phyloP scores from a whole-genome alignment of 1,284 basidiomycete genomes.

The Hypsizygus ulmarius region DNA sequence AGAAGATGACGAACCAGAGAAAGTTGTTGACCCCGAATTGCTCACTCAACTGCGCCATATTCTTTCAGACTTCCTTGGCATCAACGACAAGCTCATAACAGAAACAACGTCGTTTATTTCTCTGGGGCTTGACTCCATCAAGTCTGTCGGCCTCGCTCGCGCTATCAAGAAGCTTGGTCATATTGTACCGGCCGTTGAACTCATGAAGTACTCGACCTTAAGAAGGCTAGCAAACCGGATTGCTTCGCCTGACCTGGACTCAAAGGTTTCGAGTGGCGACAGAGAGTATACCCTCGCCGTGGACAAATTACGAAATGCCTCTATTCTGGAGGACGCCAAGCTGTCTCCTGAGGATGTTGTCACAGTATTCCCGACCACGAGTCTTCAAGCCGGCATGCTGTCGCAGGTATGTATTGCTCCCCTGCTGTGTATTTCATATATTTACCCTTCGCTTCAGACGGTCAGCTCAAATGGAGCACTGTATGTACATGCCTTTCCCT shows the following conservation, averaged over 20 bases:
- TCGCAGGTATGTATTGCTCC: slow-evolving; percentile 39
- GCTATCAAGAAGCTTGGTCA: slow-evolving; percentile 20
- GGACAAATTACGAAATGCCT: slow-evolving; percentile 4
- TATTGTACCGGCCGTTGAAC: slow-evolving; percentile 20
- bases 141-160: slow-evolving; percentile 42
- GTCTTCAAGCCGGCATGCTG: slow-evolving; percentile 48
- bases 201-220: slow-evolving; percentile 14
- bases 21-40: slow-evolving; percentile 7
- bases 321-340: slow-evolving; percentile 20
- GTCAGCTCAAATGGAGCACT: slow-evolving; percentile 41
- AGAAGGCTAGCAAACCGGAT: slow-evolving; percentile 6
- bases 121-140: slow-evolving; percentile 49
- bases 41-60: slow-evolving; percentile 24
- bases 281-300: slow-evolving; percentile 1
- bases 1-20: neutral
- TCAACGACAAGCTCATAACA: slow-evolving; percentile 27
- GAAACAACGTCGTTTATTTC: slow-evolving; percentile 40
- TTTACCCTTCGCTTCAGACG: slow-evolving; percentile 32
- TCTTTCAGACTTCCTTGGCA: slow-evolving; percentile 36
- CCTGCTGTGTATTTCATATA: neutral
- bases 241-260: neutral
- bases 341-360: slow-evolving; percentile 33
- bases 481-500: slow-evolving; percentile 47
- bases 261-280: neutral
- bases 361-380: slow-evolving; percentile 39